These are phyloP conservation scores for Trypanosoma platydactyli DNA, from an alignment of 208 protist genomes.

Conservation along the genomic window DNA sequence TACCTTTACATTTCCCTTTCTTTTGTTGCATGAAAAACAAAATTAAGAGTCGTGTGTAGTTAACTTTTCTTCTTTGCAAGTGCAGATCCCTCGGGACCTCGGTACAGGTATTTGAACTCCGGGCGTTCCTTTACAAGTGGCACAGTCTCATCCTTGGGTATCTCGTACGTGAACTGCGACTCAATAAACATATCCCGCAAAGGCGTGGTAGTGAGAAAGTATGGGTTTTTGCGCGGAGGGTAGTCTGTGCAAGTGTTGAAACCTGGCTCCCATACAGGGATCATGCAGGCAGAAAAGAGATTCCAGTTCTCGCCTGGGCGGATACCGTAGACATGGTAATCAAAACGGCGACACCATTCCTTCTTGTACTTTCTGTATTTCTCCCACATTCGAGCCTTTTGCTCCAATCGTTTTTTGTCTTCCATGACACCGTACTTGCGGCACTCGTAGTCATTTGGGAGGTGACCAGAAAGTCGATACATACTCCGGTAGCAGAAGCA, in stretches of 20 bases:
- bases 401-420: conserved; percentile 66
- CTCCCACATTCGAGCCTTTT: conserved; percentile 78
- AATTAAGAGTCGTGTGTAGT: background rate
- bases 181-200: conserved; percentile 69
- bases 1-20: too few relatives aligned
- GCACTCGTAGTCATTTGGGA: conserved; percentile 89
- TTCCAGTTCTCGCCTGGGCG: conserved; percentile 79
- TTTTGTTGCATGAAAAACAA: too few relatives aligned
- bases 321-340: conserved; percentile 91
- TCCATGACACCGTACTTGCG: conserved; percentile 87
- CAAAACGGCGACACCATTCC: conserved; percentile 89
- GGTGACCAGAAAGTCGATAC: conserved; percentile 74
- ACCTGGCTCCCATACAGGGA: conserved; percentile 57
- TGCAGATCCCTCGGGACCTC: conserved; percentile 43
- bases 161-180: conserved; percentile 41
- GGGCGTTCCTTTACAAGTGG: conserved; percentile 63
- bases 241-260: conserved; percentile 80
- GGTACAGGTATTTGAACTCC: conserved; percentile 82
- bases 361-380: conserved; percentile 89
- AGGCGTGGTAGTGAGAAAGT: conserved; percentile 82
- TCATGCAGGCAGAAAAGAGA: conserved; percentile 82
- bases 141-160: conserved; percentile 50
- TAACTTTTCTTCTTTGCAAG: conserved; percentile 24
- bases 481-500: conserved; percentile 84
- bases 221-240: conserved; percentile 86